A percentile compares a stretch with the other conserved stretches of the same genome.
phyloP scores from a whole-genome alignment of 768 basidiomycete species.

The Lentinula boryana region DNA sequence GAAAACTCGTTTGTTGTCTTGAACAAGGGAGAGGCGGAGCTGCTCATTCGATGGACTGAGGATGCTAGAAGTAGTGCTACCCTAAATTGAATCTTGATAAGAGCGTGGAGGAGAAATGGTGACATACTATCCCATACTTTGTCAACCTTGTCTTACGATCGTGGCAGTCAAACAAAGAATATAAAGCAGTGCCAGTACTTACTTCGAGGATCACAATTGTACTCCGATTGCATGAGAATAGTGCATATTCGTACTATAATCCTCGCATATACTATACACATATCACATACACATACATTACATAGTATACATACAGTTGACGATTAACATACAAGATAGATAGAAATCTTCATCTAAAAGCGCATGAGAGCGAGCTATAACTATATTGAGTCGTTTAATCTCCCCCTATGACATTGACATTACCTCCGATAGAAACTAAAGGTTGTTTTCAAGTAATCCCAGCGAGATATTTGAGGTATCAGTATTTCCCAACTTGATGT shows the following conservation, averaged over 20 bases:
- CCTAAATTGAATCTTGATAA: no score
- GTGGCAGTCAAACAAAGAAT: no score
- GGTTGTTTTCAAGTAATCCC: background rate
- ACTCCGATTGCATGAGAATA: no score
- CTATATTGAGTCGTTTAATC: background rate
- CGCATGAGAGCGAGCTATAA: background rate
- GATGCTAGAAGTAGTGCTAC: background rate
- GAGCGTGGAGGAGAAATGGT: no score
- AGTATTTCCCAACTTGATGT: conserved; percentile 1
- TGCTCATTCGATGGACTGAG: background rate
- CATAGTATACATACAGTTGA: background rate
- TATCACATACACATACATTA: background rate
- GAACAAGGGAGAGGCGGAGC: background rate
- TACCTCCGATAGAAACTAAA: background rate
- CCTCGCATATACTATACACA: background rate
- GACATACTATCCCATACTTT: no score
- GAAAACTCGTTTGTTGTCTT: background rate
- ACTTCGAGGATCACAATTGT: no score
- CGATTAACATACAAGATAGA: background rate
- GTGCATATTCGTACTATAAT: background rate
- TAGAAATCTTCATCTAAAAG: background rate
- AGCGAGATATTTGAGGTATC: background rate
- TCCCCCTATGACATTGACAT: background rate
- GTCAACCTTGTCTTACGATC: no score
- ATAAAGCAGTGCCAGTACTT: no score